These are phyloP conservation scores for Lasiosphaeria ovina DNA, from an alignment of 495 filamentous ascomycete species.

Conservation along the genomic window DNA sequence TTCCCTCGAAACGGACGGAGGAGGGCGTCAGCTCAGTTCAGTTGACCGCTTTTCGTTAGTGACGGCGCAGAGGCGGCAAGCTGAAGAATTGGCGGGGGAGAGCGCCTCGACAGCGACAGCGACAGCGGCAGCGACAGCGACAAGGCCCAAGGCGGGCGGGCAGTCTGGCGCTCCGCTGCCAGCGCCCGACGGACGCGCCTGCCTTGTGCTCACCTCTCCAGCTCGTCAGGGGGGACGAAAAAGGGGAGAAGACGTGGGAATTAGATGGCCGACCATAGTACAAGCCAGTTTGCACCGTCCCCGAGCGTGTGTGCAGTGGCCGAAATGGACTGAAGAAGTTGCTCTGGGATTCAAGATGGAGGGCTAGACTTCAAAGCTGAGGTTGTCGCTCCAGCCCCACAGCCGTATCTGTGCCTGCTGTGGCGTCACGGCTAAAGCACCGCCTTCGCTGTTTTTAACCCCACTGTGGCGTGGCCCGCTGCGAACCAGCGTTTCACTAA, in stretches of 20 bases:
- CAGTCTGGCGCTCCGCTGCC: no score
- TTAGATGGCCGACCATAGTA: slow-evolving; percentile 13
- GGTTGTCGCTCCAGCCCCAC: slow-evolving; percentile 7
- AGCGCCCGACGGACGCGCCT: not conserved
- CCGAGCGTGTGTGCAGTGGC: slow-evolving; percentile 18
- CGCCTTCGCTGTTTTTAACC: no score
- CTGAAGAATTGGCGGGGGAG: no score
- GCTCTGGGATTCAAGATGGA: slow-evolving; percentile 17
- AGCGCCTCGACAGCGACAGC: no score
- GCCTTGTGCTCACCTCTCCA: slow-evolving; percentile 10
- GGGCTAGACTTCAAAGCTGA: not conserved
- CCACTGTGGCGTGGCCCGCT: no score
- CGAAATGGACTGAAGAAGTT: slow-evolving; percentile 12
- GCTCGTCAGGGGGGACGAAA: slow-evolving; percentile 14
- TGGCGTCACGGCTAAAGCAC: no score
- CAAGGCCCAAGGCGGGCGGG: no score
- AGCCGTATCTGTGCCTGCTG: not conserved
- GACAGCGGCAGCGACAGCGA: no score
- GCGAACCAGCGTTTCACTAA: not conserved
- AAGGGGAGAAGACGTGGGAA: slow-evolving; percentile 11
- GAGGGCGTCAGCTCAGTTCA: no score
- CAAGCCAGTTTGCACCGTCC: slow-evolving; percentile 10
- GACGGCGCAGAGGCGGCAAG: no score
- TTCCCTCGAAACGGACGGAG: no score
- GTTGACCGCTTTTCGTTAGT: no score